Percentiles rank a stretch among this genome's conserved stretches.
Conservation (phyloP, 2,329 filamentous ascomycete genomes). For the Claviceps monticola region DNA sequence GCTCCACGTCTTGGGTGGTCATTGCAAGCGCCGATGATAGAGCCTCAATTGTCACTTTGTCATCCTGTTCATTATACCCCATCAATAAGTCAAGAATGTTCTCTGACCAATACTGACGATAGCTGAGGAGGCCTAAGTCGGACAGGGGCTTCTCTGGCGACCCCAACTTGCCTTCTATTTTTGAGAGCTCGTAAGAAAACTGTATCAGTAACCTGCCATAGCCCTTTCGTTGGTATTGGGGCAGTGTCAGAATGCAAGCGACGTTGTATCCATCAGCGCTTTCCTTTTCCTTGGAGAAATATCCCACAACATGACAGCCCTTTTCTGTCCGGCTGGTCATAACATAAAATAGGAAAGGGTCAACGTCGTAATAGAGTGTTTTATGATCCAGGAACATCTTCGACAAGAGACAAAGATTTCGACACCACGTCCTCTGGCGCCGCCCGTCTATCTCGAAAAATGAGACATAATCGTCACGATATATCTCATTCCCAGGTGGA, state of each 20-base stretch:
- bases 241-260: constrained; percentile 90
- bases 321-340: constrained; percentile 84
- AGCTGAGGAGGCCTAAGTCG: constrained; percentile 83
- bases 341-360: constrained; percentile 96
- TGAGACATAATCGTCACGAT: constrained; percentile 82
- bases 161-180: constrained; percentile 86
- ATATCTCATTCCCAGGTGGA: constrained; percentile 95
- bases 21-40: constrained; percentile 71
- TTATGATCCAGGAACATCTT: constrained; percentile 98
- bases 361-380: constrained; percentile 98
- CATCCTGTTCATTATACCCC: constrained; percentile 51
- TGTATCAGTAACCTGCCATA: constrained; percentile 89
- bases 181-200: constrained; percentile 93
- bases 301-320: constrained; percentile 94
- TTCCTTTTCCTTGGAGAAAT: constrained; percentile 98
- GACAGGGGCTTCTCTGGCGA: constrained; percentile 94
- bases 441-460: constrained; percentile 97
- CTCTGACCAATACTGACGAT: constrained; percentile 96
- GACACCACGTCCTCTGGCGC: constrained; percentile 88
- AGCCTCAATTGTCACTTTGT: constrained; percentile 72
- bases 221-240: constrained; percentile 90
- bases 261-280: constrained; percentile 95
- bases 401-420: constrained; percentile 83
- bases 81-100: constrained; percentile 81
- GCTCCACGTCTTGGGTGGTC: constrained; percentile 95